These are phyloP conservation scores for Eremothecium gossypii DNA, from an alignment of 1,139 yeast genomes.

Conservation along the genomic window DNA sequence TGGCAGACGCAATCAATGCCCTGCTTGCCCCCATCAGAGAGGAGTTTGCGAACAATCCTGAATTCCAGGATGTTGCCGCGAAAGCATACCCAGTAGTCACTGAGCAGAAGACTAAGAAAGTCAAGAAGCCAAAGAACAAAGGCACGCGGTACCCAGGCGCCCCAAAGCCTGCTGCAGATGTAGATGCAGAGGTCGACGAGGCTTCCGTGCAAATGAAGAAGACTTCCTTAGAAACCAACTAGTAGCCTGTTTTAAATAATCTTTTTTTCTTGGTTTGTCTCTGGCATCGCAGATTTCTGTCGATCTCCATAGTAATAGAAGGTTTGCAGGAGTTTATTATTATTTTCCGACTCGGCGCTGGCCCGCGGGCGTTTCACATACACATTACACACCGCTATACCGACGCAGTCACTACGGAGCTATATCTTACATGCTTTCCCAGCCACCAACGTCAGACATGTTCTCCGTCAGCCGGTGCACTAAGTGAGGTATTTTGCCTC, in stretches of 20 bases:
- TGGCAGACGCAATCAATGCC: constrained; percentile 69
- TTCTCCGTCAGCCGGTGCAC: constrained; percentile 76
- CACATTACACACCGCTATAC: no score
- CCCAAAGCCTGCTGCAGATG: constrained; percentile 13
- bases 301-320: no score
- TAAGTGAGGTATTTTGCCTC: constrained; percentile 66
- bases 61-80: constrained; percentile 63
- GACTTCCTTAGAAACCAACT: no score
- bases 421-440: constrained; percentile 66
- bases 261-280: no score
- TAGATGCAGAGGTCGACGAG: constrained; percentile 18
- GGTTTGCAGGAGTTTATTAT: no score
- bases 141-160: constrained; percentile 79
- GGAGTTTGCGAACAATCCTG: constrained; percentile 51
- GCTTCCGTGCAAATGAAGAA: constrained; percentile 30
- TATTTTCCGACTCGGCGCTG: no score
- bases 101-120: constrained; percentile 52
- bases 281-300: no score
- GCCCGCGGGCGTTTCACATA: no score
- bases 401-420: background rate
- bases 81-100: constrained; percentile 80
- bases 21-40: constrained; percentile 79
- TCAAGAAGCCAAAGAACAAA: constrained; percentile 71
- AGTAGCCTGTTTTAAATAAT: no score
- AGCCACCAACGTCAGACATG: constrained; percentile 80